Evolutionary conservation across 495 filamentous ascomycete species (phyloP).

Genomic region (Polyplosphaeria fusca): DNA sequence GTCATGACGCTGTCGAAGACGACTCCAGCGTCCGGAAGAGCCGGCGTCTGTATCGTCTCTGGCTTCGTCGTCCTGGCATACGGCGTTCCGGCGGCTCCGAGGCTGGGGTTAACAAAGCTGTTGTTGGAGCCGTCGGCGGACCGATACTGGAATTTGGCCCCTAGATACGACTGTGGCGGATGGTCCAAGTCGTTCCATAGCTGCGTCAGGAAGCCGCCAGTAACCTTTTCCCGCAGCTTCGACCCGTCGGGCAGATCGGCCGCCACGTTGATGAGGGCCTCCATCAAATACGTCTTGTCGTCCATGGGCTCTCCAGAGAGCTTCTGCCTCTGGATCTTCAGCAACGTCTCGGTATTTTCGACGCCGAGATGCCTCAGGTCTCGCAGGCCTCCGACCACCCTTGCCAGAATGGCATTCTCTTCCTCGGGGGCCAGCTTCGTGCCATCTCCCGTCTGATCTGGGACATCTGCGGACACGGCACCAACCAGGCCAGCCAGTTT

Average conservation of each 20-base stretch:
- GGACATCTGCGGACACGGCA: conserved; percentile 31
- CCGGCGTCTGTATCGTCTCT: conserved; percentile 57
- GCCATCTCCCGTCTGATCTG: conserved; percentile 42
- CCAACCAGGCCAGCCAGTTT: conserved; percentile 28
- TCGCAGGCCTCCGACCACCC: conserved; percentile 17
- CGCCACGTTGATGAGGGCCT: conserved; percentile 51
- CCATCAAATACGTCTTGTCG: conserved; percentile 57
- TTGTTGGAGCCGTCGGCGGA: conserved; percentile 70
- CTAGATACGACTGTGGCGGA: conserved; percentile 61
- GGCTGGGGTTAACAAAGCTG: conserved; percentile 58
- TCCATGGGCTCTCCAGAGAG: conserved; percentile 34
- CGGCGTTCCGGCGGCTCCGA: conserved; percentile 61
- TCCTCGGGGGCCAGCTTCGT: conserved; percentile 38
- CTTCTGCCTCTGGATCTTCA: conserved; percentile 42
- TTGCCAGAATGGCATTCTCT: conserved; percentile 16
- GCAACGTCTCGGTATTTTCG: conserved; percentile 46
- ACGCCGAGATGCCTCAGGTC: conserved; percentile 45
- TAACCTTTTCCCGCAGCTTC: conserved; percentile 51
- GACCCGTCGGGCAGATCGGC: conserved; percentile 54
- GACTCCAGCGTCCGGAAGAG: conserved; percentile 69
- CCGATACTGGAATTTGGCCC: conserved; percentile 57
- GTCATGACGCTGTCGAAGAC: conserved; percentile 76
- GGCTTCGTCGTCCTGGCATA: conserved; percentile 74
- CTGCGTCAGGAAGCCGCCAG: conserved; percentile 57
- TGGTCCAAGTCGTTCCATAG: conserved; percentile 70